Conservation (phyloP, 2,329 filamentous ascomycete species). For the Ascochyta lentis region DNA sequence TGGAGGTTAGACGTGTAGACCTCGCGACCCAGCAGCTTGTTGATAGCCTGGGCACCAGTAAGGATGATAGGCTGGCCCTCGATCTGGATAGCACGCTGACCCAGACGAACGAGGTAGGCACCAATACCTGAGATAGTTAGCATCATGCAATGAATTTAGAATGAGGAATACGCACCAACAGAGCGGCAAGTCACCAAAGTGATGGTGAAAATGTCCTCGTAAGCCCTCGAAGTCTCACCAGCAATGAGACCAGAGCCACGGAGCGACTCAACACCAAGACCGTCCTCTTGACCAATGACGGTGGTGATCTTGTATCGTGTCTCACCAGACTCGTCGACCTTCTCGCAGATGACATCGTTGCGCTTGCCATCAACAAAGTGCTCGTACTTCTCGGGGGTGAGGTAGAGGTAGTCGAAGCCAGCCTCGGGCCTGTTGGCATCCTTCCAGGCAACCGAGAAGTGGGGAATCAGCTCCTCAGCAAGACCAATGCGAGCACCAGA, state of each 20-base stretch:
- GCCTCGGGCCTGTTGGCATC: conserved; percentile 78
- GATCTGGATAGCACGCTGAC: conserved; percentile 97
- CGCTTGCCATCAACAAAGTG: conserved; percentile 80
- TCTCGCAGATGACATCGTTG: conserved; percentile 85
- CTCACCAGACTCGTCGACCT: conserved; percentile 85
- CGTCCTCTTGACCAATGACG: conserved; percentile 90
- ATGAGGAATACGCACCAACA: conserved; percentile 67
- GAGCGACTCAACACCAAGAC: conserved; percentile 95
- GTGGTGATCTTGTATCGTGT: conserved; percentile 93
- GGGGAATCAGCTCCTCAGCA: conserved; percentile 93
- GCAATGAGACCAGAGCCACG: conserved; percentile 97
- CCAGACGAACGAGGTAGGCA: conserved; percentile 97
- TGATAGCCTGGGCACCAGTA: conserved; percentile 94
- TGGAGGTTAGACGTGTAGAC: conserved; percentile 99
- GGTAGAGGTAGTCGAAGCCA: conserved; percentile 97
- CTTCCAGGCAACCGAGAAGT: conserved; percentile 98
- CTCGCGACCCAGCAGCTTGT: conserved; percentile 96
- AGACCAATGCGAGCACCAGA: conserved; percentile 97
- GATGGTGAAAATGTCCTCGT: conserved; percentile 98
- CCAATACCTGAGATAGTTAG: conserved; percentile 74
- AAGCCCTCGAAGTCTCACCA: conserved; percentile 93
- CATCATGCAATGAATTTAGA: not conserved
- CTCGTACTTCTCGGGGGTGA: conserved; percentile 84
- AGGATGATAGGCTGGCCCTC: conserved; percentile 99
- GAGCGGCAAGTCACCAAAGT: conserved; percentile 97